Evolutionary conservation across 2,329 filamentous ascomycete species (phyloP).

Genomic region (Arthrinium phaeospermum): DNA sequence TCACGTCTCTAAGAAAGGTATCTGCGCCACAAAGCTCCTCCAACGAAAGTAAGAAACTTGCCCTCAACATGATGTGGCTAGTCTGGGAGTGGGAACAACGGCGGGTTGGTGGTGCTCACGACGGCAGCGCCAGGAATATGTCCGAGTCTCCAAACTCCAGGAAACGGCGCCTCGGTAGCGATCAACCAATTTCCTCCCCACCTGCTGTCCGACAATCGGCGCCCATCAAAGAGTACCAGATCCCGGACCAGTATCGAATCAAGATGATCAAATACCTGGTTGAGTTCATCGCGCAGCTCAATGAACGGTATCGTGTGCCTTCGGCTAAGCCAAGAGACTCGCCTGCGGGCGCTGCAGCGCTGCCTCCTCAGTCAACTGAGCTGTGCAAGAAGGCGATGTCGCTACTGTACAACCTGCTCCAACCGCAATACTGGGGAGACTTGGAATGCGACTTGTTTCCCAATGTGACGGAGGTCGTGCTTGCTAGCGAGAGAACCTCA

Average conservation of each 20-base stretch:
- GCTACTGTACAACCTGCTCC: conserved; percentile 82
- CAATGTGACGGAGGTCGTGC: conserved; percentile 85
- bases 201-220: conserved; percentile 54
- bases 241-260: conserved; percentile 70
- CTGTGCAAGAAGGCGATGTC: conserved; percentile 85
- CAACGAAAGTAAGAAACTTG: conserved; percentile 89
- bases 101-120: conserved; percentile 68
- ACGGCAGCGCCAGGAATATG: conserved; percentile 45
- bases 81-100: conserved; percentile 94
- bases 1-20: conserved; percentile 87
- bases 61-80: conserved; percentile 86
- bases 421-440: conserved; percentile 89
- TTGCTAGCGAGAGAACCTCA: conserved; percentile 79
- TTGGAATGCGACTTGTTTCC: conserved; percentile 90
- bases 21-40: conserved; percentile 83
- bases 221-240: conserved; percentile 68
- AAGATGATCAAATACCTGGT: conserved; percentile 95
- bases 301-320: conserved; percentile 81
- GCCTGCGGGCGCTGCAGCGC: conserved; percentile 47
- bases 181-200: conserved; percentile 59
- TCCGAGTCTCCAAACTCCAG: conserved; percentile 75
- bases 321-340: conserved; percentile 70
- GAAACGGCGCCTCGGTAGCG: conserved; percentile 80
- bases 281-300: conserved; percentile 89
- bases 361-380: conserved; percentile 68